phyloP scores from a whole-genome alignment of 257 asterid species.

The Nicotiana obtusifolia region DNA sequence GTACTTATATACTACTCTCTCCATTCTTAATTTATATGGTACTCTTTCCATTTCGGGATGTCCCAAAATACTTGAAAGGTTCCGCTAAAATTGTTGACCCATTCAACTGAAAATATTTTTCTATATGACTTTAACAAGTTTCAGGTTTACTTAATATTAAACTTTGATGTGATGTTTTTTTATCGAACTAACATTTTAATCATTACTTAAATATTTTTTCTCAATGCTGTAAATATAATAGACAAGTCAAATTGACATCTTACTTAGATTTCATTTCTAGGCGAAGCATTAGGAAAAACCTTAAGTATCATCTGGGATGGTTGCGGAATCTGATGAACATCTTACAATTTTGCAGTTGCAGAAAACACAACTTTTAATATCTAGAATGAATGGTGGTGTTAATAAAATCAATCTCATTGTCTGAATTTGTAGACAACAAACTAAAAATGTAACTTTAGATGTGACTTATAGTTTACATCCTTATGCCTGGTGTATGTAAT shows the following conservation, averaged over 20 bases:
- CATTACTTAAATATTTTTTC: not conserved
- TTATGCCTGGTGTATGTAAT: not conserved
- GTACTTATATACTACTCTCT: not conserved
- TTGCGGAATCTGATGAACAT: conserved; percentile 3
- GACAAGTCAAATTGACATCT: not conserved
- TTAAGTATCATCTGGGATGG: not conserved
- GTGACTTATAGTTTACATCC: not conserved
- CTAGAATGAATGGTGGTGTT: not conserved
- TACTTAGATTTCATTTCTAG: not conserved
- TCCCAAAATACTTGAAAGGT: not conserved
- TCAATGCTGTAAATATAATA: not conserved
- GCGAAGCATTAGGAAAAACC: not conserved
- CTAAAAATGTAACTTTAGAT: not conserved
- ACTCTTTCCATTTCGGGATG: not conserved
- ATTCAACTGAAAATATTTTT: not conserved
- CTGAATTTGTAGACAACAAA: not conserved
- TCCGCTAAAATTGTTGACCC: not conserved
- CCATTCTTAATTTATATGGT: not conserved
- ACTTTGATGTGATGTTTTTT: not conserved
- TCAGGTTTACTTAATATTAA: not conserved
- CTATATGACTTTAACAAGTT: not conserved
- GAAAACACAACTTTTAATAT: not conserved
- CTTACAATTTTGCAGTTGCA: not conserved
- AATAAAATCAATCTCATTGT: not conserved
- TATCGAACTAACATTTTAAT: not conserved